Conservation (phyloP, 2,329 filamentous ascomycete species). For the Ophidiomyces ophidiicola region DNA sequence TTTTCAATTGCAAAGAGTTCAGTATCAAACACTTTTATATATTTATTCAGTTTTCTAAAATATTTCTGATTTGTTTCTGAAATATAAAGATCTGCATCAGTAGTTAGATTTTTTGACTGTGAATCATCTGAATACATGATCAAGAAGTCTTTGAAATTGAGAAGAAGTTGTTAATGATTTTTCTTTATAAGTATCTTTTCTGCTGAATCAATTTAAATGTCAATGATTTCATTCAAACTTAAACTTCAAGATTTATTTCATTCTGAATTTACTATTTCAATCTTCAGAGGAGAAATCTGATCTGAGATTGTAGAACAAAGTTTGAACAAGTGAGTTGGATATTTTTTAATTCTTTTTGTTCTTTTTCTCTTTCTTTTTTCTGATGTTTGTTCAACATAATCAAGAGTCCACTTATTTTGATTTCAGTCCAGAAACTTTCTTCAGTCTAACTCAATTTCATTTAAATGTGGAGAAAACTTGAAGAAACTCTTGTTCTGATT, state of each 20-base stretch:
- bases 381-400: neutral
- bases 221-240: neutral
- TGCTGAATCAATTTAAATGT: neutral
- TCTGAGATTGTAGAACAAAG: neutral
- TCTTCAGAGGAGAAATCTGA: neutral
- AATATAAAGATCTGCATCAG: no score
- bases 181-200: no score
- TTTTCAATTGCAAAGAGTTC: no score
- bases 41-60: no score
- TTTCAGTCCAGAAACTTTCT: conserved; percentile 6
- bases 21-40: no score
- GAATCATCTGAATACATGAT: no score
- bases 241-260: neutral
- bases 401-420: neutral
- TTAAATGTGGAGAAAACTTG: neutral
- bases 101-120: no score
- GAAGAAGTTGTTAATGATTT: no score
- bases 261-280: conserved; percentile 1
- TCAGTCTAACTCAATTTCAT: conserved; percentile 4
- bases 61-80: no score
- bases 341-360: conserved; percentile 2
- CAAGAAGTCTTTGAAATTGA: no score
- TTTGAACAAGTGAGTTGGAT: conserved; percentile 1
- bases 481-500: neutral
- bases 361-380: neutral